Evolutionary conservation across 2,329 filamentous ascomycete species (phyloP), one percentile per base, ranked within the genome.

Genomic region (Mycosphaerella sp.): DNA sequence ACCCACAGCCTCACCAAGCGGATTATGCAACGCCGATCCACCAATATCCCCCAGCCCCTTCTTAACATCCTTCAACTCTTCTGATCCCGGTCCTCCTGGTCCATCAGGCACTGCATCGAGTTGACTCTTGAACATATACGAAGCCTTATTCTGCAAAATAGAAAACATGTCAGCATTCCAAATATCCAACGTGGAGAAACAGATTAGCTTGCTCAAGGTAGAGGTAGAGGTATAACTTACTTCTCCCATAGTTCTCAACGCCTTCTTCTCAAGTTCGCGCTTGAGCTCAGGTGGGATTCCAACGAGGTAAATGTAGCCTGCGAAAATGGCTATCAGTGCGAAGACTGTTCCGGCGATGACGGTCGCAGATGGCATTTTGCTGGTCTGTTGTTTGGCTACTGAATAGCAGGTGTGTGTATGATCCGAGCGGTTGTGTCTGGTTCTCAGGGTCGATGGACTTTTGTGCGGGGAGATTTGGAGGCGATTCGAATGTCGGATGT

Each of bases 171-270:
- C 30, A 34, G 8, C 39, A 25, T 18, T 25, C 16, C n/a, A n/a
- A 39, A 16, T 14, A n/a, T 12, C 8, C 9, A 10, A 12, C n/a
- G n/a, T n/a, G n/a, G n/a, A n/a, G n/a, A n/a, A 25, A 17, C 16
- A 12, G 21, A 9, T 13, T 12, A 3, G 13, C 17, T 10, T 41
- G 16, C 12, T 16, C 9, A 17, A 44, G 10, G 34, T 18, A n/a
- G 14, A 44, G 8, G 12, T 10, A 9, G 21, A 12, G 17, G 8
- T 17, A 18, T 18, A 10, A 25, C 14, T 28, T 41, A 55, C 57
- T 61, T 77, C 73, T 53, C 74, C 74, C 73, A 77, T 76, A n/a
- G 73, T 74, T 57, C 74, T 65, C 35, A 77, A 65, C 3, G 73
- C 74, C 49, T 70, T 65, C 27, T 70, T 65, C 57, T 77, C 72